Evolutionary conservation across 2,329 filamentous ascomycete genomes (phyloP).

Genomic region (Colletotrichum simmondsii): DNA sequence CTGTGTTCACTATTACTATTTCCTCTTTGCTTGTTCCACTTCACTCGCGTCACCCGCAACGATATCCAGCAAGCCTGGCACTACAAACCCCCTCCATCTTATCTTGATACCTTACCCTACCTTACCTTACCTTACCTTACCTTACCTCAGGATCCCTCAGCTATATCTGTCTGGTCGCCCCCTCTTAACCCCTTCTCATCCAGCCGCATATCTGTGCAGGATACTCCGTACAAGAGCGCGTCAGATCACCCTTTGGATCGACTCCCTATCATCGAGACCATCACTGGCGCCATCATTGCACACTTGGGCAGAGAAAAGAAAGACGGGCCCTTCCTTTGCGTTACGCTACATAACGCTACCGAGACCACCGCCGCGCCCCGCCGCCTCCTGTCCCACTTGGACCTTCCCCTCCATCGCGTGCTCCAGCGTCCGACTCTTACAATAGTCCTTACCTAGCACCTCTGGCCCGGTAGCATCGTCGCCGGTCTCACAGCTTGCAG

Average conservation of each 20-base stretch:
- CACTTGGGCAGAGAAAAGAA: background rate
- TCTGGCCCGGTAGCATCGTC: background rate
- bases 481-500: background rate
- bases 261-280: background rate
- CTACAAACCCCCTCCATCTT: background rate
- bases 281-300: conserved; percentile 14
- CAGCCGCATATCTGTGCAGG: conserved; percentile 7
- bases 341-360: conserved; percentile 2
- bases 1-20: background rate
- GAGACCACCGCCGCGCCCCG: conserved; percentile 3
- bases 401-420: background rate
- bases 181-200: background rate
- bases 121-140: background rate
- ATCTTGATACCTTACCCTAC: background rate
- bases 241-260: background rate
- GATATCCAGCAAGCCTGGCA: background rate
- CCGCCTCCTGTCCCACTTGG: conserved; percentile 5
- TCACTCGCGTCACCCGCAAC: background rate
- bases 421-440: background rate
- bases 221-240: background rate
- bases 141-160: background rate
- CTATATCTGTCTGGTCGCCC: background rate
- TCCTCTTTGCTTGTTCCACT: background rate
- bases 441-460: background rate
- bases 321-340: background rate